Evolutionary conservation across 1,139 yeast genomes (phyloP).

Genomic region (Saccharomyces hybrid): DNA sequence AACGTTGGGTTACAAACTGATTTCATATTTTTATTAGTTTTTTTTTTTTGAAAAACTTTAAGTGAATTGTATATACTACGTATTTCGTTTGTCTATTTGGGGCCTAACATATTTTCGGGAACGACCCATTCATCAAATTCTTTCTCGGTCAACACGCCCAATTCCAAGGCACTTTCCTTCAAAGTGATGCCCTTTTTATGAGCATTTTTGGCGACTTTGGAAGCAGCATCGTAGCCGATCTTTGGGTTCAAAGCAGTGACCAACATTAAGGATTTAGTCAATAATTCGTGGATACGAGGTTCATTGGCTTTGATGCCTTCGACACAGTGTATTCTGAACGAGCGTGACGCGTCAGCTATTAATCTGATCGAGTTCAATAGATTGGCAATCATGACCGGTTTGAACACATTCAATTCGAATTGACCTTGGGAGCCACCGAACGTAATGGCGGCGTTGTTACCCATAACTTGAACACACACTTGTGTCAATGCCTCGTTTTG

Average conservation of each 20-base stretch:
- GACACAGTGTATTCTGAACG: slow-evolving; percentile 91
- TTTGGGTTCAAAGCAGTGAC: slow-evolving; percentile 98
- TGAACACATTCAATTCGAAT: slow-evolving; percentile 95
- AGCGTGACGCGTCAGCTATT: slow-evolving; percentile 79
- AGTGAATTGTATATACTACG: neutral
- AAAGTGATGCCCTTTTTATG: slow-evolving; percentile 95
- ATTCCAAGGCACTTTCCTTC: slow-evolving; percentile 88
- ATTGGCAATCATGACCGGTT: slow-evolving; percentile 91
- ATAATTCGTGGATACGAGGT: slow-evolving; percentile 74
- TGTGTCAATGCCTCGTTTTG: slow-evolving; percentile 98
- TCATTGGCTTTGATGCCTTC: slow-evolving; percentile 88
- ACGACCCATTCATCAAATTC: slow-evolving; percentile 96
- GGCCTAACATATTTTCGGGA: slow-evolving; percentile 98
- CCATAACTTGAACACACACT: slow-evolving; percentile 97
- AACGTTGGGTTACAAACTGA: neutral
- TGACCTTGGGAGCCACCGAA: slow-evolving; percentile 98
- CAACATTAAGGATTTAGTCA: slow-evolving; percentile 94
- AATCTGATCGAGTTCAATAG: slow-evolving; percentile 80
- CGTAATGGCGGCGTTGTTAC: slow-evolving; percentile 91
- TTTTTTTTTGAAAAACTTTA: neutral
- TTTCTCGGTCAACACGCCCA: slow-evolving; percentile 70
- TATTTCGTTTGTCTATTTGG: slow-evolving; percentile 37
- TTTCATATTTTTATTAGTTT: neutral
- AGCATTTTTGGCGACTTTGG: slow-evolving; percentile 96
- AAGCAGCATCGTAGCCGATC: slow-evolving; percentile 95